These are phyloP conservation scores for Gonapodya sp. DNA, from an alignment of 192 early-diverging fungal species.

Conservation along the genomic window DNA sequence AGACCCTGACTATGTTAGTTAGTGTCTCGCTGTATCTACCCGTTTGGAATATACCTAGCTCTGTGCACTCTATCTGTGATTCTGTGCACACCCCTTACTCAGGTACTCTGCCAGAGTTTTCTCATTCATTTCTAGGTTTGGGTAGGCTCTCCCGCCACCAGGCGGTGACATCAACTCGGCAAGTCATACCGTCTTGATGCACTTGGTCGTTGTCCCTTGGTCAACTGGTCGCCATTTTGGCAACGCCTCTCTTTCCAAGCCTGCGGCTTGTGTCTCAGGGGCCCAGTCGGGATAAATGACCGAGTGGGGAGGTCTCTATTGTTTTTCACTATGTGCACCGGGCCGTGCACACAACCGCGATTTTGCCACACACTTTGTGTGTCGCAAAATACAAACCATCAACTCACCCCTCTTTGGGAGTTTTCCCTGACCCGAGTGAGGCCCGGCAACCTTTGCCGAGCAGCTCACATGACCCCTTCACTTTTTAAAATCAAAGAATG, in stretches of 20 bases:
- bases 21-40: neutral
- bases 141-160: neutral
- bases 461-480: neutral
- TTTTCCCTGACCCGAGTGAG: neutral
- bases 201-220: neutral
- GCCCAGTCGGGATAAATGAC: neutral
- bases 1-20: neutral
- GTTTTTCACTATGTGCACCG: neutral
- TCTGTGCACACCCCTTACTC: neutral
- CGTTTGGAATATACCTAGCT: neutral
- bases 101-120: neutral
- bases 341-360: neutral
- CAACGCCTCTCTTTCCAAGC: neutral
- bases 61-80: neutral
- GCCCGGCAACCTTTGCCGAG: neutral
- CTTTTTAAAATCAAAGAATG: too few species aligned
- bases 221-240: too few species aligned
- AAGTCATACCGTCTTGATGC: too few species aligned
- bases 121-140: neutral
- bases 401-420: neutral
- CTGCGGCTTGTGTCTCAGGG: neutral
- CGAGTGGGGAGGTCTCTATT: neutral
- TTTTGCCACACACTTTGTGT: neutral
- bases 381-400: neutral
- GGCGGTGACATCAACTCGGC: too few species aligned